Conservation (phyloP, 1,139 yeast species). For the Lodderomyces elongisporus region DNA sequence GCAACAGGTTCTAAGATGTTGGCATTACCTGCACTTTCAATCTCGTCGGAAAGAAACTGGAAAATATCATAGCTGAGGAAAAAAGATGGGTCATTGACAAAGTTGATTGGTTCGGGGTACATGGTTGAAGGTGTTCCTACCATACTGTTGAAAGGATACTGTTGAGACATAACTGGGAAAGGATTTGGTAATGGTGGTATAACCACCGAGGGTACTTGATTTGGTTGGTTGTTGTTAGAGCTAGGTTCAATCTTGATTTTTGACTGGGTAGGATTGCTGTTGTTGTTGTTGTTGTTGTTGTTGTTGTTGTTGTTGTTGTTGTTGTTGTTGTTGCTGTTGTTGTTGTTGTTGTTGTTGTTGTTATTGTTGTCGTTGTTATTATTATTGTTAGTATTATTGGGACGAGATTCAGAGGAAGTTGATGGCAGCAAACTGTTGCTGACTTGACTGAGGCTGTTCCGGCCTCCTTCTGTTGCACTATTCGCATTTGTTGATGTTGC, state of each 20-base stretch:
- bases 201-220: background rate
- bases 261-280: too few relatives aligned
- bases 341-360: background rate
- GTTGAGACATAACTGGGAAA: too few relatives aligned
- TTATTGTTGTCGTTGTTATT: background rate
- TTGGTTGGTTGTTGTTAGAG: background rate
- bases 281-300: too few relatives aligned
- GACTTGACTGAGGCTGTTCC: too few relatives aligned
- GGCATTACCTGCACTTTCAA: conserved; percentile 11
- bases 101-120: conserved; percentile 3
- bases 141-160: background rate
- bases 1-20: conserved; percentile 19
- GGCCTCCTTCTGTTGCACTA: background rate
- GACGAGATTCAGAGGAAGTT: background rate
- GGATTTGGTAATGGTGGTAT: too few relatives aligned
- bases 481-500: background rate
- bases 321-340: too few relatives aligned
- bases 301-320: too few relatives aligned
- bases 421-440: conserved; percentile 2
- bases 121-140: background rate
- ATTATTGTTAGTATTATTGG: too few relatives aligned
- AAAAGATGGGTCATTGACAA: conserved; percentile 16
- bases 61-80: conserved; percentile 17
- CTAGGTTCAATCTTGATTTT: background rate
- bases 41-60: conserved; percentile 17